These are phyloP conservation scores for Fusarium sp. DNA, from an alignment of 2,329 filamentous ascomycete species.

Conservation along the genomic window DNA sequence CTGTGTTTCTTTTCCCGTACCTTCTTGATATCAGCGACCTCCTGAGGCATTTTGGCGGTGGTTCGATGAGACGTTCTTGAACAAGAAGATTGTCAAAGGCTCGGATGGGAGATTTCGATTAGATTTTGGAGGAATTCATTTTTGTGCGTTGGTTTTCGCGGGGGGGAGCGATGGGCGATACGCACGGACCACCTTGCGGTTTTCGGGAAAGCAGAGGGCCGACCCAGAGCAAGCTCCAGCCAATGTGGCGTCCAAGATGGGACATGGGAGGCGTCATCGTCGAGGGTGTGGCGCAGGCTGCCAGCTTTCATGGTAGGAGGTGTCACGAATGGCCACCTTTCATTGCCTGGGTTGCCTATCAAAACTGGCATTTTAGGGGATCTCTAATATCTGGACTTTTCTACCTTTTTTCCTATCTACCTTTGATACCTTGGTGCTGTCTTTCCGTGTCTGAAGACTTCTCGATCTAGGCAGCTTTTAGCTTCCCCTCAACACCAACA, in stretches of 20 bases:
- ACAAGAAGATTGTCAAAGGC: slow-evolving; percentile 43
- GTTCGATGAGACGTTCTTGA: slow-evolving; percentile 45
- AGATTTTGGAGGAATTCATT: slow-evolving; percentile 48
- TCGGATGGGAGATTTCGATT: slow-evolving; percentile 43
- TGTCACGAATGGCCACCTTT: slow-evolving; percentile 40
- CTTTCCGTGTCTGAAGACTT: not conserved
- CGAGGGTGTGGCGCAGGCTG: slow-evolving; percentile 10
- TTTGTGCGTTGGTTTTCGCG: slow-evolving; percentile 49
- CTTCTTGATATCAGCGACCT: slow-evolving; percentile 98
- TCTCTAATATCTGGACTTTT: not conserved
- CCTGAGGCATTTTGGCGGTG: slow-evolving; percentile 91
- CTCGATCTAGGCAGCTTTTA: too few relatives aligned
- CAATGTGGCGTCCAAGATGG: not conserved
- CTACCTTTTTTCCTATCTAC: not conserved
- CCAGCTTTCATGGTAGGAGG: slow-evolving; percentile 7
- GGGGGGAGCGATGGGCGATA: slow-evolving; percentile 22
- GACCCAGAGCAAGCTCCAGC: slow-evolving; percentile 41
- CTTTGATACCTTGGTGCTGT: not conserved
- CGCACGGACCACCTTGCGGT: slow-evolving; percentile 42
- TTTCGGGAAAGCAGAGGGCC: slow-evolving; percentile 36
- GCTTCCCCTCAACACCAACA: not conserved
- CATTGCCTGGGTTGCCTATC: slow-evolving; percentile 5
- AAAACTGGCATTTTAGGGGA: not conserved
- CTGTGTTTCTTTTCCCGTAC: slow-evolving; percentile 54
- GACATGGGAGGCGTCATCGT: slow-evolving; percentile 9